A percentile compares a stretch with the other conserved stretches of the same genome.
Conservation (phyloP, 805 yeast genomes). For the Candida caryicola region DNA sequence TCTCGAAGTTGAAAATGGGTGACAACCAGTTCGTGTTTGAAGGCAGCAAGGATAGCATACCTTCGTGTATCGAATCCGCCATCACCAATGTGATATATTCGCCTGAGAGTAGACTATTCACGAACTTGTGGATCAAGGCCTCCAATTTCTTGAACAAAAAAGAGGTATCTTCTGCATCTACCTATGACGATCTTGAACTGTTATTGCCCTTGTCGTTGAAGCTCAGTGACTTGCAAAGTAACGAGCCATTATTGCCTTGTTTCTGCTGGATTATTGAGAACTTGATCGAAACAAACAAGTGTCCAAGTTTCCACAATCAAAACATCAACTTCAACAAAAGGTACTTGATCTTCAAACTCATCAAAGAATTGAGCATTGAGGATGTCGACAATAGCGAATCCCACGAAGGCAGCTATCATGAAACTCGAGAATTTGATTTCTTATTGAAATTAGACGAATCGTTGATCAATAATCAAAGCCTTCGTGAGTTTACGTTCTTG, state of each 20-base stretch:
- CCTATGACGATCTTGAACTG: constrained; percentile 27
- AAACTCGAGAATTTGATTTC: constrained; percentile 49
- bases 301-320: constrained; percentile 72
- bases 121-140: constrained; percentile 67
- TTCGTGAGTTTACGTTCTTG: constrained; percentile 33
- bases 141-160: constrained; percentile 27
- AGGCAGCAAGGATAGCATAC: constrained; percentile 43
- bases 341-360: constrained; percentile 36
- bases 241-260: constrained; percentile 68
- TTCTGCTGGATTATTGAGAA: constrained; percentile 89
- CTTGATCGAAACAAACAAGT: constrained; percentile 55
- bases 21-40: constrained; percentile 42
- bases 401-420: constrained; percentile 25
- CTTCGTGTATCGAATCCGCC: constrained; percentile 83
- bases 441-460: constrained; percentile 46
- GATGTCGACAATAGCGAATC: constrained; percentile 25
- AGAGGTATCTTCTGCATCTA: constrained; percentile 5
- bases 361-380: constrained; percentile 39
- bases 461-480: constrained; percentile 27
- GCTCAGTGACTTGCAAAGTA: constrained; percentile 23
- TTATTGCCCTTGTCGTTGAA: constrained; percentile 31
- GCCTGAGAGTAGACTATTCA: constrained; percentile 74
- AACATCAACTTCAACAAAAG: constrained; percentile 82
- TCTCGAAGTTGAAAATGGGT: constrained; percentile 65
- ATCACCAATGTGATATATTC: constrained; percentile 68